Base-by-base conservation (phyloP, 257 asterid genomes). In the Solanum gracilifrons region DNA sequence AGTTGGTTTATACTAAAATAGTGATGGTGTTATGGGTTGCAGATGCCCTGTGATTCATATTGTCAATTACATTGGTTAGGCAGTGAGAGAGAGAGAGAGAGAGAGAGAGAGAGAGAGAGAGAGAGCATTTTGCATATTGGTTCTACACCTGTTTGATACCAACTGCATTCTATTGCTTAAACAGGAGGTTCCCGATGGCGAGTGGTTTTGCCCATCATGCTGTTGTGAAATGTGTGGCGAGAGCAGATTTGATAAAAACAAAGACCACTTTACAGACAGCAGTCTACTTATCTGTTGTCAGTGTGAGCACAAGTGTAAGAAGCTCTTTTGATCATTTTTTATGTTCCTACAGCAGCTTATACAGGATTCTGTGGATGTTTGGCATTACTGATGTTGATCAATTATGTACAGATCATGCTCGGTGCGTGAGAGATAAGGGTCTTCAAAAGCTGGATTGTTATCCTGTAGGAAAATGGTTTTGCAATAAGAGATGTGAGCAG, bases 181-280 rank as follows among this genome's bases (percentile, higher is more conserved):
- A 46, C 88, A 95, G 98, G 96, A 88, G 43, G 89, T 95, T 27
- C 98, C 98, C 13, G 94, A 91, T 66, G 98, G 98, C 46, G 94
- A 93, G 85, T 95, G 98, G 98, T 95, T 94, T 92, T 95, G 98
- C 92, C 96, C 93, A 11, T 91, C 95, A 16, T 95, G 98, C 93
- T 90, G 98, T 92, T 95, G 98, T 88, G 89, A 89, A 91, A 89
- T 93, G 74, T 95, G 98, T 92, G 91, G 90, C 79, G 82, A 84
- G 85, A 71, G 88, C 82, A 68, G 87, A 51, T 85, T 88, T 27
- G 92, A 82, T 90, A 66, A 68, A 51, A 88, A 33, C 58, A 89
- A 87, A 37, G 87, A 86, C 72, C 89, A 25, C 86, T 83, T 80
- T 84, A 79, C 86, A n/a, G 92, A 87, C 64, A 86, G 90, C 87